Conservation (phyloP, 345 rosid genomes). For the Dimocarpus longan region DNA sequence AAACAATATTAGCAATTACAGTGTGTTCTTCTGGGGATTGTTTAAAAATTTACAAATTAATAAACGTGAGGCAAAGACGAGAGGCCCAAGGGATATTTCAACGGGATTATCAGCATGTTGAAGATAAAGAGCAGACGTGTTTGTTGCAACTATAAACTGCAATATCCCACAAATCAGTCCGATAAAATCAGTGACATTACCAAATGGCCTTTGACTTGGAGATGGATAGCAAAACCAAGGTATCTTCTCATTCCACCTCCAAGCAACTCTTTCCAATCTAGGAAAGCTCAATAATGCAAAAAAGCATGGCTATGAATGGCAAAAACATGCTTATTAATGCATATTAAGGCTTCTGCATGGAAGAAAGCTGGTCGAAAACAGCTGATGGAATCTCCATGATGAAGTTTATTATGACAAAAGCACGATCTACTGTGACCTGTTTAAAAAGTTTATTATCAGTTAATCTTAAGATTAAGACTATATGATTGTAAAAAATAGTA, state of each 20-base stretch:
- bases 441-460: too few species aligned
- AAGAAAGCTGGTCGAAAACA: neutral
- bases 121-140: neutral
- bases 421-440: neutral
- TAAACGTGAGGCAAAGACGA: neutral
- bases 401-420: neutral
- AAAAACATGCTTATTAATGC: too few species aligned
- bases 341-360: too few species aligned
- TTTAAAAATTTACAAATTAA: neutral
- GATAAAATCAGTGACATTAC: neutral
- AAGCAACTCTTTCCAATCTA: slow-evolving; percentile 2
- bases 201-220: neutral
- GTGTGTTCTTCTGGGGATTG: neutral
- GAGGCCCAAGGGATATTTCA: neutral
- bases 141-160: neutral
- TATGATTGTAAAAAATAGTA: too few species aligned
- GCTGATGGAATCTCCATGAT: slow-evolving; percentile 13
- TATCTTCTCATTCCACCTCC: neutral
- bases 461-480: too few species aligned
- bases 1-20: too few species aligned
- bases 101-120: neutral
- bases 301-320: neutral
- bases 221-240: slow-evolving; percentile 10
- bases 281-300: slow-evolving; percentile 12
- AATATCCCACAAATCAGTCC: neutral